Base-by-base conservation (phyloP, 2,329 filamentous ascomycete species). In the Diplodia mutila region DNA sequence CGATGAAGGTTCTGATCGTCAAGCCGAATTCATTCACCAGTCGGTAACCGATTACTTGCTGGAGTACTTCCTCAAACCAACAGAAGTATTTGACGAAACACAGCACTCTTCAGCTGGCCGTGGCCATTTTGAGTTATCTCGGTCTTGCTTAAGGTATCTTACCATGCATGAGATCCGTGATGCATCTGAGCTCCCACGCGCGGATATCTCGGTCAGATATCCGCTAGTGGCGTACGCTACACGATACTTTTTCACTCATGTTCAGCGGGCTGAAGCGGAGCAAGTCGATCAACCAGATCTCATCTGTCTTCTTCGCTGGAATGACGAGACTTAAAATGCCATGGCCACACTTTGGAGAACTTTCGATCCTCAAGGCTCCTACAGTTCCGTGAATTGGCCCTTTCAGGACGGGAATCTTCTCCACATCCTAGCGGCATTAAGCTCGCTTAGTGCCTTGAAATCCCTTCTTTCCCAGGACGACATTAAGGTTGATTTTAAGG, bases 21-120 rank as follows among this genome's bases (percentile, higher is more conserved):
- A 72, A 51, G 70, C 69, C 0, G 69, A 72, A 18, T 61, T 72
- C 25, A 71, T 71, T 27, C 68, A 71, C 34, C 68, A 72, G 51
- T 71, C 69, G 34, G 71, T 72, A 14, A 66, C 71, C 9, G 68
- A 71, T 27, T 70, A 66, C 48, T 29, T 72, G n/a, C 16, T 42
- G 16, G 4, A 42, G 14, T 42, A 42, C 1, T 42, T 42, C 16
- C 14, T 42, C 39, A 42, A 42, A 6, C 39, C 39, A 42, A 18
- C 5, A 1, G 39, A 42, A 42, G 4, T 2, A 42, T 0, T n/a
- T 3, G 39, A 9, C 18, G 39, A 1, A 6, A 42, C 0, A 8
- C 4, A 14, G 7, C 16, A 3, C 9, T 51, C 48, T 51, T 25
- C 48, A 5, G 2, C 2, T 25, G 21, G 21, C 9, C 9, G n/a